Conservation (phyloP, 768 basidiomycete species). For the Exidia glandulosa region DNA sequence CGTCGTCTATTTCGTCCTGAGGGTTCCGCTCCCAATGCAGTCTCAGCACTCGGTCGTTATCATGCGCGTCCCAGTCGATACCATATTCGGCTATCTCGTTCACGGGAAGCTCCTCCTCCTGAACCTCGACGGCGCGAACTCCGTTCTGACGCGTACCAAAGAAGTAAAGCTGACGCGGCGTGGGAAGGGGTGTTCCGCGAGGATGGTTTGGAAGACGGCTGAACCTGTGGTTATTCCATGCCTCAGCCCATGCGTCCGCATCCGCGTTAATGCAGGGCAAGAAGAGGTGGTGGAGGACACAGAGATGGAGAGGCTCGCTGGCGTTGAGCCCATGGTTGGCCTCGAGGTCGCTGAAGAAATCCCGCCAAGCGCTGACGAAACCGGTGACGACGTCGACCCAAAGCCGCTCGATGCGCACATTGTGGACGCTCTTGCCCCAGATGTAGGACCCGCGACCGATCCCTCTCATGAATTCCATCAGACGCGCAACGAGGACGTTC, state of each 20-base stretch:
- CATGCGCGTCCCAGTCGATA: slow-evolving; percentile 12
- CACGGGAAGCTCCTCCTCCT: not conserved
- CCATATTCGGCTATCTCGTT: slow-evolving; percentile 8
- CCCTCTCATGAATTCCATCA: slow-evolving; percentile 10
- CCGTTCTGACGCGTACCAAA: slow-evolving; percentile 24
- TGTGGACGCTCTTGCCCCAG: slow-evolving; percentile 29
- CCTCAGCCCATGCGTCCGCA: slow-evolving; percentile 17
- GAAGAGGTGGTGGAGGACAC: slow-evolving; percentile 31
- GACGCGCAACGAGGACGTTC: slow-evolving; percentile 10
- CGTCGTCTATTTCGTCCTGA: not conserved
- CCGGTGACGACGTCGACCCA: slow-evolving; percentile 28
- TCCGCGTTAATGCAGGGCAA: slow-evolving; percentile 22
- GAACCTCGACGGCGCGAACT: slow-evolving; percentile 12
- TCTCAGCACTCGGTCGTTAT: slow-evolving; percentile 6
- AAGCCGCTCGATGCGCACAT: slow-evolving; percentile 27
- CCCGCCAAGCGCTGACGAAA: slow-evolving; percentile 28
- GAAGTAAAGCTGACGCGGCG: slow-evolving; percentile 11
- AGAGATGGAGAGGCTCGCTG: slow-evolving; percentile 21
- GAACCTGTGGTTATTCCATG: slow-evolving; percentile 28
- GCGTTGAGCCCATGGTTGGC: slow-evolving; percentile 16
- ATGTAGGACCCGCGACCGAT: slow-evolving; percentile 10
- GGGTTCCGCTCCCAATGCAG: slow-evolving; percentile 8
- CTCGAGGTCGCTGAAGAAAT: slow-evolving; percentile 40
- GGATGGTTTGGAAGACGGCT: slow-evolving; percentile 8
- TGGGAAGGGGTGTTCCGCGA: slow-evolving; percentile 9